Percentiles rank a stretch among this genome's conserved stretches.
phyloP scores from a whole-genome alignment of 805 yeast genomes.

The Candida odintsovae region DNA sequence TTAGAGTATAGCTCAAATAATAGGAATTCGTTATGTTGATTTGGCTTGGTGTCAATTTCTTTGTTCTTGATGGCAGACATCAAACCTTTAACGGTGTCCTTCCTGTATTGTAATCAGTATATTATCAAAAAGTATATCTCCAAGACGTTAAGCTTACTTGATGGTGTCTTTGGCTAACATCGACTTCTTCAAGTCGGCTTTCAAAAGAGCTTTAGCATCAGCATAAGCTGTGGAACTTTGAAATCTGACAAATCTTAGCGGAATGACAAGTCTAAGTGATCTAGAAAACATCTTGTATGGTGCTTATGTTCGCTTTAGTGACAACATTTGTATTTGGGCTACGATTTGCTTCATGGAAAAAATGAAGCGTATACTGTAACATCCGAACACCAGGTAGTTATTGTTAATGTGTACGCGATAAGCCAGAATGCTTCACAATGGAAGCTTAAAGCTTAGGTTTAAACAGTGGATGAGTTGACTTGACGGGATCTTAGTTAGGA shows the following conservation, averaged over 20 bases:
- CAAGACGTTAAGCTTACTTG: constrained; percentile 8
- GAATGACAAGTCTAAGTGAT: background rate
- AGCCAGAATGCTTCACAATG: too few species aligned
- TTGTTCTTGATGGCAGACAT: constrained; percentile 39
- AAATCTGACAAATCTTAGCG: background rate
- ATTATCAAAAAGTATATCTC: background rate
- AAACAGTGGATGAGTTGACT: too few species aligned
- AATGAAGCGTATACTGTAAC: too few species aligned
- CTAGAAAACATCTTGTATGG: background rate
- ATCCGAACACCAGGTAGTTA: too few species aligned
- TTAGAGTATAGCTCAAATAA: constrained; percentile 34
- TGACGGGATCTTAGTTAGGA: too few species aligned
- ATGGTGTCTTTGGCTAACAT: constrained; percentile 40
- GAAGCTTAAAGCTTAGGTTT: too few species aligned
- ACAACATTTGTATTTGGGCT: too few species aligned
- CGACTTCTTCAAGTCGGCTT: constrained; percentile 40
- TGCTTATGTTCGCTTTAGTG: too few species aligned
- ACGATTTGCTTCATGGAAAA: too few species aligned
- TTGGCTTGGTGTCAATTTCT: constrained; percentile 33
- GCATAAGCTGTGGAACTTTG: constrained; percentile 26
- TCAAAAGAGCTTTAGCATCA: constrained; percentile 28
- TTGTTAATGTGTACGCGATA: too few species aligned
- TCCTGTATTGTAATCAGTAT: constrained; percentile 11
- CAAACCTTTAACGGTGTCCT: constrained; percentile 39
- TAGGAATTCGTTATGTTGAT: constrained; percentile 29